Conservation (phyloP, 2,329 filamentous ascomycete genomes). For the Fusarium napiforme region DNA sequence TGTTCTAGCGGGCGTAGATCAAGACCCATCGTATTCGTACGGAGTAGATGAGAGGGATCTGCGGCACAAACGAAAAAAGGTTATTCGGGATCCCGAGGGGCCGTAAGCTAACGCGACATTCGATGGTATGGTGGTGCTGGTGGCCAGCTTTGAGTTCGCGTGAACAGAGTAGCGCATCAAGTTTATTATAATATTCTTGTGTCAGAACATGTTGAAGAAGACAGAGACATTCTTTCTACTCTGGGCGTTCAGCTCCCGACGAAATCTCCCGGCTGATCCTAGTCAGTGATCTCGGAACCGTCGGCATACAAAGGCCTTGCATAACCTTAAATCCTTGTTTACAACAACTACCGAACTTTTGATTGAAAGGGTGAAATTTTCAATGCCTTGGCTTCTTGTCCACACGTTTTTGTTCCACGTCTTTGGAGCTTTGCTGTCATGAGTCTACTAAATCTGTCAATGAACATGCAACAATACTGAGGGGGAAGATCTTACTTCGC, state of each 20-base stretch:
- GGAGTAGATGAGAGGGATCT: neutral
- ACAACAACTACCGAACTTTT: neutral
- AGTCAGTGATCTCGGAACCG: neutral
- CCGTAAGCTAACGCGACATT: neutral
- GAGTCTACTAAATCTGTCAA: neutral
- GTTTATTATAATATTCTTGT: fast-evolving
- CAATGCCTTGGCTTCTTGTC: neutral
- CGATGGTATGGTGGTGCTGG: no score
- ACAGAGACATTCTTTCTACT: fast-evolving
- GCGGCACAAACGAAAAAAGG: neutral
- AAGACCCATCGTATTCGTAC: neutral
- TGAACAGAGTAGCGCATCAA: fast-evolving
- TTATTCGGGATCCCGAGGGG: neutral
- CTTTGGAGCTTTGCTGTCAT: fast-evolving
- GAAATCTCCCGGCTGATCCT: neutral
- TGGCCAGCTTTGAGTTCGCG: neutral
- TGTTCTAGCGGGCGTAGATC: neutral
- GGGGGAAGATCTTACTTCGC: fast-evolving
- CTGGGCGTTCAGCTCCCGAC: fast-evolving
- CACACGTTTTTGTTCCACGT: neutral
- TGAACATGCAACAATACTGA: fast-evolving
- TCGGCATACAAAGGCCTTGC: neutral
- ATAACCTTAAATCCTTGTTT: neutral
- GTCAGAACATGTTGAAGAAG: fast-evolving
- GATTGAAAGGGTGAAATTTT: fast-evolving